These are phyloP conservation scores for Colletotrichum karsti DNA, from an alignment of 2,329 filamentous ascomycete species.

Conservation along the genomic window DNA sequence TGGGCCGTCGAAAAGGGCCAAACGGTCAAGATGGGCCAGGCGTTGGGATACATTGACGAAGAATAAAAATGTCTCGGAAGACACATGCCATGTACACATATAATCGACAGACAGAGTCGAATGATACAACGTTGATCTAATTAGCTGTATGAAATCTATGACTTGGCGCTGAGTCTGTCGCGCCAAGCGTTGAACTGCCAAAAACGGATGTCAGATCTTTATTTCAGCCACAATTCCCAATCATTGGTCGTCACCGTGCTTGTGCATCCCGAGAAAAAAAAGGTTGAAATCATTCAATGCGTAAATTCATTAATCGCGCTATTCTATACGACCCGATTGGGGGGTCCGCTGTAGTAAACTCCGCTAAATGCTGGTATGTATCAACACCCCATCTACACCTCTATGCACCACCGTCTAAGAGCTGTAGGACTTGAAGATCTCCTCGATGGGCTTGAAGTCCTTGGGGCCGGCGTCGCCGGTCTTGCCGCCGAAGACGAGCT, in stretches of 20 bases:
- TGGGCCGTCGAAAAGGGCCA: conserved; percentile 91
- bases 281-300: conserved; percentile 16
- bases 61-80: conserved; percentile 36
- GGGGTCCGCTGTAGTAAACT: conserved; percentile 1
- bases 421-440: conserved; percentile 73
- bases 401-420: conserved; percentile 43
- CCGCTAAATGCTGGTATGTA: conserved; percentile 3
- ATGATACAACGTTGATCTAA: neutral
- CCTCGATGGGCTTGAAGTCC: conserved; percentile 69
- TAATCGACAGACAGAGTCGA: neutral
- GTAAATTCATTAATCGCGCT: conserved; percentile 21
- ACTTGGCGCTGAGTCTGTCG: neutral
- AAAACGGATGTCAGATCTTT: conserved; percentile 6
- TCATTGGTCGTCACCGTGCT: neutral
- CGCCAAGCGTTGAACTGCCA: neutral
- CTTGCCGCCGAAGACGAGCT: conserved; percentile 83
- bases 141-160: neutral
- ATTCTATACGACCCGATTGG: neutral
- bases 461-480: conserved; percentile 68
- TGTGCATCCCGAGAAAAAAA: too few relatives aligned
- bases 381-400: neutral
- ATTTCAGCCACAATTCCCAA: neutral
- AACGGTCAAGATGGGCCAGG: conserved; percentile 88
- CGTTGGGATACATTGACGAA: conserved; percentile 78
- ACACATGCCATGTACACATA: conserved; percentile 8